A percentile compares a stretch with the other conserved stretches of the same genome.
phyloP scores from a whole-genome alignment of 345 rosid genomes.

The Citrus sp. region DNA sequence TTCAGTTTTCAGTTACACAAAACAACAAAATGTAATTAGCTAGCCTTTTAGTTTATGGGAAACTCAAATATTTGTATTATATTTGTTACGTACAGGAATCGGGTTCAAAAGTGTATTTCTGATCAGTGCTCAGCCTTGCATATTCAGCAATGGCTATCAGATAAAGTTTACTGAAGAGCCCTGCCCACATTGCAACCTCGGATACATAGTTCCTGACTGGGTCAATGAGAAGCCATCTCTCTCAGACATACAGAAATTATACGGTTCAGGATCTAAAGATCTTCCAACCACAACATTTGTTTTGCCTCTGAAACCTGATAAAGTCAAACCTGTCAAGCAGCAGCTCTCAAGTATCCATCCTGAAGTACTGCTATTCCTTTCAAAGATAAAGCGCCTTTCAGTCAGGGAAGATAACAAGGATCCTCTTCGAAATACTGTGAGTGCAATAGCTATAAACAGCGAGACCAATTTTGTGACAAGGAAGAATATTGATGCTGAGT shows the following conservation, averaged over 20 bases:
- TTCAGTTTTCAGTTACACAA: no score
- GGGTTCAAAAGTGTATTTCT: conserved; percentile 74
- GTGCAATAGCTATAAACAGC: conserved; percentile 48
- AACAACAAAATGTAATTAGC: no score
- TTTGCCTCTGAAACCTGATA: conserved; percentile 64
- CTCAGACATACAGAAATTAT: conserved; percentile 39
- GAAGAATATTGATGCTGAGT: conserved; percentile 75
- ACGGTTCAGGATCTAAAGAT: conserved; percentile 33
- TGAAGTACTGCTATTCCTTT: conserved; percentile 54
- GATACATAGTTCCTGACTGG: conserved; percentile 81
- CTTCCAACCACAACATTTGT: conserved; percentile 60
- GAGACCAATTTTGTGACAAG: conserved; percentile 44
- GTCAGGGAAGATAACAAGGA: conserved; percentile 51
- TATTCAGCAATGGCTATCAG: conserved; percentile 70
- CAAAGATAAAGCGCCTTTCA: conserved; percentile 65
- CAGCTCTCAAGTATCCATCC: conserved; percentile 70
- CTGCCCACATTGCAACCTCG: conserved; percentile 53
- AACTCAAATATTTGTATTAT: not conserved
- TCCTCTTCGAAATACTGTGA: conserved; percentile 36
- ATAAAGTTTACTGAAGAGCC: conserved; percentile 64
- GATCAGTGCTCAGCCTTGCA: conserved; percentile 49
- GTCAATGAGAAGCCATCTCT: conserved; percentile 53
- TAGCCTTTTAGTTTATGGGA: no score
- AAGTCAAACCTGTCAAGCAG: conserved; percentile 59
- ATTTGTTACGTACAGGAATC: conserved; percentile 39